phyloP scores from a whole-genome alignment of 768 basidiomycete species.

The Russula abietina region DNA sequence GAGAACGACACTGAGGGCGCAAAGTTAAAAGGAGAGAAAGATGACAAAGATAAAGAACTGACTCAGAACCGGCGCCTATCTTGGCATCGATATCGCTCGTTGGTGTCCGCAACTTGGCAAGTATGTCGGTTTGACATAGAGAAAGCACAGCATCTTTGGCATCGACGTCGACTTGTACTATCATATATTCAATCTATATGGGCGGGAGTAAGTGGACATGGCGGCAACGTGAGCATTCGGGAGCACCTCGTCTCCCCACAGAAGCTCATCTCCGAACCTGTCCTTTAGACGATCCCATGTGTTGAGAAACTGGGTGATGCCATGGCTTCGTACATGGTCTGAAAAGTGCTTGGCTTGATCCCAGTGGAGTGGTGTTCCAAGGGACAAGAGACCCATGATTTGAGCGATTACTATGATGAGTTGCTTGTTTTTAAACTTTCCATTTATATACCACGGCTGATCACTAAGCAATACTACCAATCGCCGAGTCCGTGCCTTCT shows the following conservation, averaged over 20 bases:
- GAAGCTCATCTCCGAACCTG: conserved; percentile 80
- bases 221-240: not conserved
- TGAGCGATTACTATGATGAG: not conserved
- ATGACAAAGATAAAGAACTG: conserved; percentile 28
- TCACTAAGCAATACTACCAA: conserved; percentile 6
- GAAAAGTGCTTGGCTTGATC: conserved; percentile 81
- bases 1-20: conserved; percentile 5
- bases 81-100: conserved; percentile 59
- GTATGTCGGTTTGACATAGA: conserved; percentile 91
- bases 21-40: not conserved
- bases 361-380: conserved; percentile 93
- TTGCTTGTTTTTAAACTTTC: not conserved
- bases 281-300: conserved; percentile 92
- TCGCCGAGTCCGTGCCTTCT: too few relatives aligned
- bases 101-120: conserved; percentile 66
- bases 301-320: conserved; percentile 91
- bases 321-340: conserved; percentile 85
- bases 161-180: conserved; percentile 75
- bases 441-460: not conserved
- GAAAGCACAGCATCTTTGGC: conserved; percentile 80
- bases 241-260: conserved; percentile 96
- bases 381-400: conserved; percentile 83
- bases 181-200: conserved; percentile 89
- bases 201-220: conserved; percentile 6
- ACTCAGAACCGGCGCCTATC: conserved; percentile 56